Conservation (phyloP, 2,329 filamentous ascomycete species). For the Talaromyces rugulosus region DNA sequence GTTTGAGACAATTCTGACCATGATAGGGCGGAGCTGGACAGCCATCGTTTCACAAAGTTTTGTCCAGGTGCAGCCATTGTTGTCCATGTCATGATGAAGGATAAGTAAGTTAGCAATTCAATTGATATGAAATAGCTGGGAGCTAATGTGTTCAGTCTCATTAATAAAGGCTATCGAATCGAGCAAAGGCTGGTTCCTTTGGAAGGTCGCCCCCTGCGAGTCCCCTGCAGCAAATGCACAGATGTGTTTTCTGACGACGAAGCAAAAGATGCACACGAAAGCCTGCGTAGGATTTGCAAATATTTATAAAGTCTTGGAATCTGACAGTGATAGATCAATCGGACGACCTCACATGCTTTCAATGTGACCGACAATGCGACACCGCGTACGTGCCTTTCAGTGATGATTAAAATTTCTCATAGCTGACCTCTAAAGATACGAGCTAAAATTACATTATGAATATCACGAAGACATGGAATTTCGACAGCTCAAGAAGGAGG, state of each 20-base stretch:
- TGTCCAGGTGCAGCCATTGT: slow-evolving; percentile 25
- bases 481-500: slow-evolving; percentile 10
- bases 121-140: not conserved
- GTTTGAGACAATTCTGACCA: not conserved
- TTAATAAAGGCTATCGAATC: slow-evolving; percentile 29
- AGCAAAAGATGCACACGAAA: slow-evolving; percentile 17
- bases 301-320: slow-evolving; percentile 9
- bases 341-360: slow-evolving; percentile 9
- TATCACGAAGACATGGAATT: slow-evolving; percentile 16
- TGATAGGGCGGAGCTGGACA: slow-evolving; percentile 21
- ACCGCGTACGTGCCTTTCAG: slow-evolving; percentile 6
- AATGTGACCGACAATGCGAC: slow-evolving; percentile 13
- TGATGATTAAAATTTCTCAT: not conserved
- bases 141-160: slow-evolving; percentile 17
- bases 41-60: slow-evolving; percentile 26
- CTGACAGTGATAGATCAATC: slow-evolving; percentile 4
- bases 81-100: slow-evolving; percentile 28
- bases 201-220: slow-evolving; percentile 22
- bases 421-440: slow-evolving; percentile 8
- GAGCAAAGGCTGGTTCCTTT: slow-evolving; percentile 25
- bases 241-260: slow-evolving; percentile 20
- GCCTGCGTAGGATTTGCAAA: not conserved
- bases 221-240: slow-evolving; percentile 25
- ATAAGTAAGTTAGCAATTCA: slow-evolving; percentile 19
- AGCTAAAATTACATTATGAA: slow-evolving; percentile 14